Evolutionary conservation across 1,284 basidiomycete genomes (phyloP), one percentile per base, ranked within the genome.

Genomic region (Takashimella koratensis): DNA sequence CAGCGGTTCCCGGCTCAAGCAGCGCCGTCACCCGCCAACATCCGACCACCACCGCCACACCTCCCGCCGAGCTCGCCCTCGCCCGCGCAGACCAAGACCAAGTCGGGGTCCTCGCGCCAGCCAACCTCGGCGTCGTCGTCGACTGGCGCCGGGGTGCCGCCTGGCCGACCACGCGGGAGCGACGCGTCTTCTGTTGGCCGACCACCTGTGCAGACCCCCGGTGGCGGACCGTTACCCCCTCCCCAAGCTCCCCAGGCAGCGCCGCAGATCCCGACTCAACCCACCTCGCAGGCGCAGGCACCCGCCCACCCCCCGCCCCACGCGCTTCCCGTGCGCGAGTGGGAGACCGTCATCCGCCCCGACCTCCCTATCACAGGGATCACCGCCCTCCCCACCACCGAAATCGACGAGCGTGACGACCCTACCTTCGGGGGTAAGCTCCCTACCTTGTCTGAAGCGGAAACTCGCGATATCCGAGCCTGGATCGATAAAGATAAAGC

Each of bases 311-410:
- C 68, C 49, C 76, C 58, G 52, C 77, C 57, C 52, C 75, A 67
- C 36, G 67, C 65, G 23, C 57, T 75, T 10, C 76, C 73, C 0
- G 65, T 74, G 19, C 66, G 66, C 55, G 71, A 69, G 41, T 76
- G 75, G 75, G 65, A 72, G 56, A 44, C 52, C 4, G 55, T 63
- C 64, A 79, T 77, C 12, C 77, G 78, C 6, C 77, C 85, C 52
- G 84, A 85, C 67, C 80, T 82, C 23, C 77, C 79, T 30, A 82
- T 84, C 48, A 90, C 87, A 5, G 79, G 79, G 19, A 79, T 90
- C 47, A 81, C 82, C 8, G 75, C 81, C 49, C 81, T 91, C 2
- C 85, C 87, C 3, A 77, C 84, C 42, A 71, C 77, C 47, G 79
- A 59, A 24, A 50, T 65, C 19, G 71, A 71, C 23, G 71, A 71